Evolutionary conservation across 2,329 filamentous ascomycete genomes (phyloP).

Genomic region (Tolypocladium sp.): DNA sequence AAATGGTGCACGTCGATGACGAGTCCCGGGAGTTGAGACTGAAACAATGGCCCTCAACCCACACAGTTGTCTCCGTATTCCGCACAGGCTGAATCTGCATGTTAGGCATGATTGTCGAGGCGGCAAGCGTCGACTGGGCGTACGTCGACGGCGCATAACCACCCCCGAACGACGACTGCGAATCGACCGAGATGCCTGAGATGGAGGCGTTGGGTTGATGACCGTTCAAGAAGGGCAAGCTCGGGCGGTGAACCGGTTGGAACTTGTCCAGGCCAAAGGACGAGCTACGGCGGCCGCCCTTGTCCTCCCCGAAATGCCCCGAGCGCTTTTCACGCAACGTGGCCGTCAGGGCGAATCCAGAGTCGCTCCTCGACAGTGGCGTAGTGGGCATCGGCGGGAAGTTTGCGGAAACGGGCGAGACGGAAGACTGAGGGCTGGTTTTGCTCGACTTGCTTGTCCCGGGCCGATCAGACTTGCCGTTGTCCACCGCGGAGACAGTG

Average conservation of each 20-base stretch:
- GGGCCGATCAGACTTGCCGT: constrained; percentile 62
- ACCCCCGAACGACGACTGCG: constrained; percentile 58
- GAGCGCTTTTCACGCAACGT: constrained; percentile 91
- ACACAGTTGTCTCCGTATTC: constrained; percentile 71
- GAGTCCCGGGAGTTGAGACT: constrained; percentile 53
- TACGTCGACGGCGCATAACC: constrained; percentile 78
- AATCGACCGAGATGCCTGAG: constrained; percentile 51
- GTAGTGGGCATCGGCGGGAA: constrained; percentile 71
- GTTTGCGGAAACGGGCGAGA: constrained; percentile 68
- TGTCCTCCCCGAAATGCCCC: constrained; percentile 73
- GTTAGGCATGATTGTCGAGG: constrained; percentile 79
- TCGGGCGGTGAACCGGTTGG: constrained; percentile 58
- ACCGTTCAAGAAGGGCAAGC: constrained; percentile 62
- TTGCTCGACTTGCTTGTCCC: constrained; percentile 60
- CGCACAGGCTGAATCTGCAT: constrained; percentile 71
- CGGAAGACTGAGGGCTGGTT: constrained; percentile 52
- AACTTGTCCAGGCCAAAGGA: constrained; percentile 76
- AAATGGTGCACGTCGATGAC: constrained; percentile 58
- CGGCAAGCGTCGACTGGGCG: constrained; percentile 75
- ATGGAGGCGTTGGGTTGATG: constrained; percentile 51
- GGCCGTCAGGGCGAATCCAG: constrained; percentile 76
- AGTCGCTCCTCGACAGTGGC: constrained; percentile 82
- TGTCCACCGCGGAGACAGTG: constrained; percentile 62
- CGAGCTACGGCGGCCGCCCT: constrained; percentile 80
- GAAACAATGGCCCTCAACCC: constrained; percentile 80